Conservation (phyloP, 805 yeast genomes). For the Lipomyces lipofer region DNA sequence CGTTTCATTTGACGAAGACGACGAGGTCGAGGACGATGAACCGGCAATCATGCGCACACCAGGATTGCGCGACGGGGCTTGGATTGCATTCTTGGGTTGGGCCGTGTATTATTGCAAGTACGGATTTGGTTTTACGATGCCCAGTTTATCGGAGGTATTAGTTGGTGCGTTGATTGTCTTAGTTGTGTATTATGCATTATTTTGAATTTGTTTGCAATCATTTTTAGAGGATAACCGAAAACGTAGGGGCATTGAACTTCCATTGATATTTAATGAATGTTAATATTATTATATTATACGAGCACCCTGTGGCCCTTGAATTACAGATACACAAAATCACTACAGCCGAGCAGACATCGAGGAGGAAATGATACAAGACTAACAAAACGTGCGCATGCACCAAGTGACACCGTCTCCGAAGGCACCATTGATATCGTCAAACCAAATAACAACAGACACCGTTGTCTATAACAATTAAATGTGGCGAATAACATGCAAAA, state of each 20-base stretch:
- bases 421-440: background rate
- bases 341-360: background rate
- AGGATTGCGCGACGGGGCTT: conserved; percentile 9
- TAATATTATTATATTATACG: too few species aligned
- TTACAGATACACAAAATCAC: background rate
- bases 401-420: too few species aligned
- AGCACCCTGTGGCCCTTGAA: background rate
- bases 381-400: conserved; percentile 1
- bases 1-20: background rate
- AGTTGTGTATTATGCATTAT: conserved; percentile 20
- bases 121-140: conserved; percentile 16
- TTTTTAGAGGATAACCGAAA: background rate
- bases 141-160: conserved; percentile 10
- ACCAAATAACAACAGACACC: background rate
- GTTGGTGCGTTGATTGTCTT: conserved; percentile 14
- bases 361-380: background rate
- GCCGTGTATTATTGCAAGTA: conserved; percentile 27
- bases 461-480: background rate
- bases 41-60: conserved; percentile 16
- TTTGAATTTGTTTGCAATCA: background rate
- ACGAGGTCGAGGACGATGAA: background rate
- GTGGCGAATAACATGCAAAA: background rate
- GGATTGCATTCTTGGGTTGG: conserved; percentile 19
- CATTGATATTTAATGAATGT: background rate
- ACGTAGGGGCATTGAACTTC: background rate